Percentiles rank a stretch among this genome's conserved stretches.
phyloP scores from a whole-genome alignment of 1,284 basidiomycete genomes.

The Apiotrichum veenhuisii region DNA sequence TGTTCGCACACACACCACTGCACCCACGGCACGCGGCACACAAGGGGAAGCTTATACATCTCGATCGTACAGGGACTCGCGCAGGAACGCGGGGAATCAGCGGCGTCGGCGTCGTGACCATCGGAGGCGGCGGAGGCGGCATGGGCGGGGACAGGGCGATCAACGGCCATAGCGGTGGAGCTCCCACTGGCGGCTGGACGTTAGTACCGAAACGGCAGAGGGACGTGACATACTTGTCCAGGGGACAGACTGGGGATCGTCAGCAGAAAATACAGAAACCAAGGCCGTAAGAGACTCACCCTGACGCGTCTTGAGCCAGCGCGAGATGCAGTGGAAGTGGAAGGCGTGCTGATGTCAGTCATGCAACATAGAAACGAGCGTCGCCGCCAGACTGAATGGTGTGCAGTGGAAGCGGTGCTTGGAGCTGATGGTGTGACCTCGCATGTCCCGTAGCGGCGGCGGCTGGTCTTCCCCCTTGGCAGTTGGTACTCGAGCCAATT shows the following conservation, averaged over 20 bases:
- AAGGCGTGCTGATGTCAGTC: constrained; percentile 79
- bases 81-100: neutral
- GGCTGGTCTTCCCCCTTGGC: too few relatives aligned
- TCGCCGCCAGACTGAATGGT: too few relatives aligned
- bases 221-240: constrained; percentile 72
- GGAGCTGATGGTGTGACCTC: too few relatives aligned
- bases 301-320: constrained; percentile 98
- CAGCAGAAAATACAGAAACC: constrained; percentile 8
- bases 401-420: neutral
- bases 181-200: constrained; percentile 48
- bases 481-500: too few relatives aligned
- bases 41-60: neutral
- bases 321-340: constrained; percentile 99
- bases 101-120: neutral
- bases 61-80: constrained; percentile 1
- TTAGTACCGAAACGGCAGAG: constrained; percentile 39
- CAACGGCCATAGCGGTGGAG: constrained; percentile 51
- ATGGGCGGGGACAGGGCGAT: neutral
- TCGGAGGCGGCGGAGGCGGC: too few relatives aligned
- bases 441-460: too few relatives aligned
- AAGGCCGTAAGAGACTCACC: constrained; percentile 28
- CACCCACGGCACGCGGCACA: too few relatives aligned
- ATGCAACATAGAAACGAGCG: too few relatives aligned
- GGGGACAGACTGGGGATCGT: constrained; percentile 69
- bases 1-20: too few relatives aligned